These are phyloP conservation scores for Zygoascus flipseniorum DNA, from an alignment of 805 yeast genomes.

Conservation along the genomic window DNA sequence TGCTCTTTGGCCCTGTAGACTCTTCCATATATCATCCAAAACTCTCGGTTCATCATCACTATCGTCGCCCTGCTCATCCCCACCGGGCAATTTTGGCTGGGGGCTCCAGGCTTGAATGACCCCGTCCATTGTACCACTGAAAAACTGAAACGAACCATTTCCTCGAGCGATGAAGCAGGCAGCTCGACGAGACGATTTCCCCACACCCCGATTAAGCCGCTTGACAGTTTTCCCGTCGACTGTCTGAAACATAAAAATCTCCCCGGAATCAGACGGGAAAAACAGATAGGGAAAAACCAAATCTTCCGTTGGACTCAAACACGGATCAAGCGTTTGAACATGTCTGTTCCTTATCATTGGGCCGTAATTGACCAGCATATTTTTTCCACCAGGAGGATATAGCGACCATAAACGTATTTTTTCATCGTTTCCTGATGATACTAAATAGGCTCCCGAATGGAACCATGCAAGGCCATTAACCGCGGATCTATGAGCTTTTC, in stretches of 20 bases:
- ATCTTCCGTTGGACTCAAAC: constrained; percentile 44
- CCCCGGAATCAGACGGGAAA: constrained; percentile 72
- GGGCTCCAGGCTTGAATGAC: constrained; percentile 52
- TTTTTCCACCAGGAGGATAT: constrained; percentile 40
- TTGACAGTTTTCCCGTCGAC: constrained; percentile 56
- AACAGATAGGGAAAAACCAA: constrained; percentile 49
- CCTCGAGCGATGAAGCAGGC: constrained; percentile 47
- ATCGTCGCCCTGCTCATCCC: background rate
- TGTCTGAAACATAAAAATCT: constrained; percentile 49
- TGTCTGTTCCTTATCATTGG: constrained; percentile 63
- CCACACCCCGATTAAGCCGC: constrained; percentile 41
- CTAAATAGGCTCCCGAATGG: constrained; percentile 50
- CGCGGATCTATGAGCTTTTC: constrained; percentile 65
- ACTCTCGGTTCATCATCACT: constrained; percentile 8
- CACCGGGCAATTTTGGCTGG: background rate
- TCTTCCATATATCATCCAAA: constrained; percentile 10
- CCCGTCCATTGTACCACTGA: constrained; percentile 62
- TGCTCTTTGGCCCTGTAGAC: background rate
- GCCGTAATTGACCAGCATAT: constrained; percentile 66
- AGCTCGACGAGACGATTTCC: constrained; percentile 33
- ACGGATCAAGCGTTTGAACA: constrained; percentile 47
- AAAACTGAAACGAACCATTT: constrained; percentile 37
- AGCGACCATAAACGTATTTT: constrained; percentile 74
- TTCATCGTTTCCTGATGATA: constrained; percentile 74
- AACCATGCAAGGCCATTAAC: constrained; percentile 78